Evolutionary conservation across 208 protist species (phyloP), one percentile per base, ranked within the genome.

Genomic region (Leishmania tarentolae): DNA sequence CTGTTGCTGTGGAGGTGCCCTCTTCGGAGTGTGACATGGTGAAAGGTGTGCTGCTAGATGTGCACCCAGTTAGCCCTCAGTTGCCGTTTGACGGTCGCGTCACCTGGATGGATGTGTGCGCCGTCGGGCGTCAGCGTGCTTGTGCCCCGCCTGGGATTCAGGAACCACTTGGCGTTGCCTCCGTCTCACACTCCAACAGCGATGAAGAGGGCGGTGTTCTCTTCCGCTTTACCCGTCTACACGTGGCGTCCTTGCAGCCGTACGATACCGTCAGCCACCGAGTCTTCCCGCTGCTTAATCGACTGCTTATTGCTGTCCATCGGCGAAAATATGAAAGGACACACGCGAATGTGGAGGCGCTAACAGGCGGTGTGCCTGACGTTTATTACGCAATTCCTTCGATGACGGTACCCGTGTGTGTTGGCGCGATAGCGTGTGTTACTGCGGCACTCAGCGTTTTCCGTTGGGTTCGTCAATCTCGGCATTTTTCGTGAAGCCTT

Each of bases 31-130:
- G 75, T 8, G 76, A 52, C 11, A 35, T 74, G 17, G 75, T 66
- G 31, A 52, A 40, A 31, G 83, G 83, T 50, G 77, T 79, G 35
- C 65, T 87, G 57, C 74, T 87, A 24, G 83, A 87, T 74, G 79
- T 79, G n/a, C 74, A 42, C n/a, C 78, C 83, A 37, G 44, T 87
- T 0, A 78, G 56, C 13, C 83, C 83, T 31, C 76, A 79, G 79
- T 42, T 87, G 15, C 61, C 79, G 3, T 83, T 87, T 31, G 68
- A 74, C 24, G 63, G 79, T 40, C 79, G 57, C 57, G 78, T 82
- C 15, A 70, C 79, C 28, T 87, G 83, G 83, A 83, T 83, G 61
- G 83, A 87, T 53, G 80, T 87, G 40, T 87, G 83, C 46, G 75
- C 83, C 6, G 53, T 87, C 9, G 83, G 83, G 13, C 73, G 72